Evolutionary conservation across 768 basidiomycete genomes (phyloP), one percentile per base, ranked within the genome.

Genomic region (Pisolithus albus): DNA sequence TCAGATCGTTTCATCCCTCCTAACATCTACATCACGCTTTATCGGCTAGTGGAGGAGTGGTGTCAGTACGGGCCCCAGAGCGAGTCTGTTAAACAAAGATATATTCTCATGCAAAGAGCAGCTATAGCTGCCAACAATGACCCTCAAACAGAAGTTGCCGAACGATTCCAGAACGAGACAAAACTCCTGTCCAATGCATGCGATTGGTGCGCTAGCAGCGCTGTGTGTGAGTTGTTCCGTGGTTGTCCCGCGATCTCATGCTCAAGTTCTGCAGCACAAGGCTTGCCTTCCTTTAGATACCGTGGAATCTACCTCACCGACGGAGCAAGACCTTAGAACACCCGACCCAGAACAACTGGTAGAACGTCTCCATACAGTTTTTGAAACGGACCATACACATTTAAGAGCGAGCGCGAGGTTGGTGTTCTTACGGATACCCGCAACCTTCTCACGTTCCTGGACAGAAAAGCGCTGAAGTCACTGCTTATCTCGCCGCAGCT

Each of bases 41-140:
- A 89, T 68, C 81, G 85, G 32, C 72, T 92, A 37, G 93, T 91
- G 58, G 91, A 94, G 66, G 91, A 93, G 60, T 96, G 93, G 93
- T 95, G 92, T 65, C 84, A 90, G 60, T 74, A 87, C 43, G 92
- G 90, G 5, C 77, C 82, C 28, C 83, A 88, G 59, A 76, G 81
- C 1, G 88, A 92, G 54, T 68, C 72, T n/a, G 78, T 80, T 37
- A 86, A 82, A 64, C 86, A 83, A 49, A 77, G 88, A 45, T 70
- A 85, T 40, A 75, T 80, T 23, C 61, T 78, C 50, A 92, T 92
- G 81, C 82, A 89, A 60, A 80, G 79, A 56, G 78, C 82, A 15
- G 80, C 78, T 4, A 73, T 74, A 2, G 74, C 77, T 9, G 76
- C 77, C 0, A 75, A 76, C 37, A 73, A 75, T n/a, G 80, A 81